Evolutionary conservation across 2,329 filamentous ascomycete genomes (phyloP), one percentile per base, ranked within the genome.

Genomic region (Lasiodiplodia sp.): DNA sequence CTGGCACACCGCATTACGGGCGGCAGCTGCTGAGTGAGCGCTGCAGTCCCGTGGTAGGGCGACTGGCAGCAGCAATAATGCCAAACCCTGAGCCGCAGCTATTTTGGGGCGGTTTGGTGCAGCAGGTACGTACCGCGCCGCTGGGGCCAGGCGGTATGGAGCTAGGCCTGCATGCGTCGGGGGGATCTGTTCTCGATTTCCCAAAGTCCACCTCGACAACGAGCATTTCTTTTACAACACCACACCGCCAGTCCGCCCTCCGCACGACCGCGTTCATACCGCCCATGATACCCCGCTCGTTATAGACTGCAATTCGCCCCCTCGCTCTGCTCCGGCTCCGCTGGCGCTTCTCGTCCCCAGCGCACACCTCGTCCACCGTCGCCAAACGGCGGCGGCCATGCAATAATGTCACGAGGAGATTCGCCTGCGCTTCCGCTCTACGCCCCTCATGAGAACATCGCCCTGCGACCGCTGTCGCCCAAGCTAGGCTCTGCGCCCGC

Each of bases 201-300:
- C 51, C 14, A 23, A 51, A 10, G 92, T 84, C 89, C 85, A 91
- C 95, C 94, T 87, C 94, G 90, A 67, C 40, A 37, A 58, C n/a
- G 16, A n/a, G n/a, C 53, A 49, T 47, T 49, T n/a, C 60, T 62
- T 51, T 58, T 47, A 44, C 65, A 55, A 53, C 53, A 40, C 58
- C 52, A 16, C 65, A 55, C 44, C 51, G 44, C 25, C 38, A 21
- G 25, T 44, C 69, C 44, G 34, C 67, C 40, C 28, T 52, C 47
- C n/a, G 47, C 38, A 25, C 66, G 52, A n/a, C 28, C 44, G 34
- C 38, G 38, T 34, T 38, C 14, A 28, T 21, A 23, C 67, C 67
- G 67, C 49, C 28, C 51, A 67, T 67, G 65, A 58, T 58, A 51
- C 28, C 23, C 38, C 53, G 12, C 18, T 23, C 53, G 37, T 16